Conservation (phyloP, 2,329 filamentous ascomycete species). For the Aspergillus pseudoviridinutans region DNA sequence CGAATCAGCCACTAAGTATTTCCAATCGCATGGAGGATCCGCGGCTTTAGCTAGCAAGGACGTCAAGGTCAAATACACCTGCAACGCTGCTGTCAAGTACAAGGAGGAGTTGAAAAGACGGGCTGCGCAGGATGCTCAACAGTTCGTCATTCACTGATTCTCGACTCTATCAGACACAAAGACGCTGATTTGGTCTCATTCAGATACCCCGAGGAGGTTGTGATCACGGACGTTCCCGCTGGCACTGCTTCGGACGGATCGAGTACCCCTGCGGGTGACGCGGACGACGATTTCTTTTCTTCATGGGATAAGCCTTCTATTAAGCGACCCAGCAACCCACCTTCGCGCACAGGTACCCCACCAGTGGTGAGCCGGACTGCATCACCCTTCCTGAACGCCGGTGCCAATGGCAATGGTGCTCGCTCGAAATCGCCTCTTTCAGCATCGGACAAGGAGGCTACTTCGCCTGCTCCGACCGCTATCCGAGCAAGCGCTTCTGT, state of each 20-base stretch:
- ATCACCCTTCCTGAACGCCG: slow-evolving; percentile 83
- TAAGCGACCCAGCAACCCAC: slow-evolving; percentile 90
- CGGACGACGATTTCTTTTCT: slow-evolving; percentile 93
- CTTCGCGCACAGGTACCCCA: slow-evolving; percentile 84
- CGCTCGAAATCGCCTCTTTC: slow-evolving; percentile 80
- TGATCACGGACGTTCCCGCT: slow-evolving; percentile 68
- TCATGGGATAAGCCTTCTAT: slow-evolving; percentile 98
- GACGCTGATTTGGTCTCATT: slow-evolving; percentile 2
- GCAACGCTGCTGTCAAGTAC: slow-evolving; percentile 89
- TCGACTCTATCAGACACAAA: slow-evolving; percentile 4
- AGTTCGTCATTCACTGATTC: slow-evolving; percentile 55
- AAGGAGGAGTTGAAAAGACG: slow-evolving; percentile 92
- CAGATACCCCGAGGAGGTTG: slow-evolving; percentile 80
- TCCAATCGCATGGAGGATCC: slow-evolving; percentile 91
- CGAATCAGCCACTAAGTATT: slow-evolving; percentile 96
- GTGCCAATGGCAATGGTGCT: slow-evolving; percentile 62
- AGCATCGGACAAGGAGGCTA: slow-evolving; percentile 48
- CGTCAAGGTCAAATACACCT: slow-evolving; percentile 93
- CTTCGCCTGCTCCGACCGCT: slow-evolving; percentile 55
- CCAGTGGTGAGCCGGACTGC: slow-evolving; percentile 73
- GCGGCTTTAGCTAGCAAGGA: slow-evolving; percentile 96
- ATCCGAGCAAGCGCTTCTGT: slow-evolving; percentile 75
- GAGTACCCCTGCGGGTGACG: slow-evolving; percentile 74
- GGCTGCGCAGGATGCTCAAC: slow-evolving; percentile 74
- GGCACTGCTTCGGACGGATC: slow-evolving; percentile 60